phyloP scores from a whole-genome alignment of 164 flowering plant genomes.

The Berberis thunbergii region DNA sequence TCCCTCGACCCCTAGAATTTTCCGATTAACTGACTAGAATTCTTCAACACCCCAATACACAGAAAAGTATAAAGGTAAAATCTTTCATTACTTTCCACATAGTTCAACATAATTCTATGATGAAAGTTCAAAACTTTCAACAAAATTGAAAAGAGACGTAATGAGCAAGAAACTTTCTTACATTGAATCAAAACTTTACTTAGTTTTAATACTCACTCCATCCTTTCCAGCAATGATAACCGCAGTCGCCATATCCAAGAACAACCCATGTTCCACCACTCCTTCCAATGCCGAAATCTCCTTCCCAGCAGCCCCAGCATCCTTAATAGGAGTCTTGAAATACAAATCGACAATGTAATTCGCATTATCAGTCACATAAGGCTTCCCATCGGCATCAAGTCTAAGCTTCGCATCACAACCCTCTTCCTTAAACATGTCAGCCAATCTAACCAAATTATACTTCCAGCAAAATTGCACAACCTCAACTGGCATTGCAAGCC shows the following conservation, averaged over 20 bases:
- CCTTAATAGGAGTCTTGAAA: slow-evolving; percentile 61
- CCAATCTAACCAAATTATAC: slow-evolving; percentile 45
- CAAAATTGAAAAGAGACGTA: not conserved
- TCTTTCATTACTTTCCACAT: not conserved
- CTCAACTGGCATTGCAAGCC: slow-evolving; percentile 51
- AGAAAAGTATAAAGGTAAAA: not conserved
- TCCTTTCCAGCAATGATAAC: slow-evolving; percentile 65
- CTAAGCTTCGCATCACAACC: slow-evolving; percentile 70
- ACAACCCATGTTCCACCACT: slow-evolving; percentile 89
- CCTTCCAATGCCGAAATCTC: slow-evolving; percentile 66
- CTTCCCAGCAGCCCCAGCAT: slow-evolving; percentile 51
- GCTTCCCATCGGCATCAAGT: slow-evolving; percentile 44
- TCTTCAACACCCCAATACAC: too few species aligned
- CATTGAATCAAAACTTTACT: slow-evolving; percentile 21
- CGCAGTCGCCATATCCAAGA: slow-evolving; percentile 69
- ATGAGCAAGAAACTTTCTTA: not conserved
- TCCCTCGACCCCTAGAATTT: too few species aligned
- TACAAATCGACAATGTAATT: slow-evolving; percentile 84
- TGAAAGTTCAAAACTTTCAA: not conserved
- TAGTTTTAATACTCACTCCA: slow-evolving; percentile 39
- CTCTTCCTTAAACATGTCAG: slow-evolving; percentile 50
- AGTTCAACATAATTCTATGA: not conserved
- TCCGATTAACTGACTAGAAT: too few species aligned
- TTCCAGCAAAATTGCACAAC: slow-evolving; percentile 58
- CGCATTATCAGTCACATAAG: slow-evolving; percentile 75